A percentile compares a stretch with the other conserved stretches of the same genome.
phyloP scores from a whole-genome alignment of 1,284 basidiomycete species.

The Sanguinoderma infundibulare region DNA sequence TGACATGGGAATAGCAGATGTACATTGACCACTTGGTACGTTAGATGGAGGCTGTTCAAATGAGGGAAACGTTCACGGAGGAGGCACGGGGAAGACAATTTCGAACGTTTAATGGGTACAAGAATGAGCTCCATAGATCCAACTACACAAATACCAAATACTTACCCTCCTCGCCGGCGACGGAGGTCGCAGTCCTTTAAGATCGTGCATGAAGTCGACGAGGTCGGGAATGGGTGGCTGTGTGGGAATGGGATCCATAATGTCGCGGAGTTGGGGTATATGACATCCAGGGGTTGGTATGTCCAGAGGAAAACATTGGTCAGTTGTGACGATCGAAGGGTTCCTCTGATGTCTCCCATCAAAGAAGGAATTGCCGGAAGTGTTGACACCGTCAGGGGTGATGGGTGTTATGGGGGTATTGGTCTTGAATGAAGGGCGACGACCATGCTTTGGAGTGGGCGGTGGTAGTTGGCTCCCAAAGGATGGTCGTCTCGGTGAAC shows the following conservation, averaged over 20 bases:
- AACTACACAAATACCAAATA: too few relatives aligned
- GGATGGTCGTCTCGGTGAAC: slow-evolving; percentile 20
- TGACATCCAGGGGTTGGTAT: neutral
- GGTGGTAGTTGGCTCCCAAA: slow-evolving; percentile 15
- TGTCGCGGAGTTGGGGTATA: neutral
- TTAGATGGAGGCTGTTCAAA: neutral
- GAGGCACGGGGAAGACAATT: neutral
- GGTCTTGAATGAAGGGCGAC: slow-evolving; percentile 15
- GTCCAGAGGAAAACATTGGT: neutral
- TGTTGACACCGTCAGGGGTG: neutral
- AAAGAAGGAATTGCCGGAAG: neutral
- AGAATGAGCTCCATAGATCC: too few relatives aligned
- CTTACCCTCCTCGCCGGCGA: slow-evolving; percentile 9
- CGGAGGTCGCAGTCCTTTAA: neutral
- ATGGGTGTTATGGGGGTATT: slow-evolving; percentile 1
- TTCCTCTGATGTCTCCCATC: slow-evolving; percentile 11
- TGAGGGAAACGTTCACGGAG: neutral
- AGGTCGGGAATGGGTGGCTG: slow-evolving; percentile 18
- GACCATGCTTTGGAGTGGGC: slow-evolving; percentile 7
- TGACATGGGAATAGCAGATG: neutral
- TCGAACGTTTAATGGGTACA: too few relatives aligned
- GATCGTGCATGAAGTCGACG: slow-evolving; percentile 14
- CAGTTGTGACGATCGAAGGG: slow-evolving; percentile 11
- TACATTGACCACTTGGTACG: neutral
- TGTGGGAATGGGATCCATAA: neutral